Evolutionary conservation across 257 asterid species (phyloP).

Genomic region (Penstemon eatonii): DNA sequence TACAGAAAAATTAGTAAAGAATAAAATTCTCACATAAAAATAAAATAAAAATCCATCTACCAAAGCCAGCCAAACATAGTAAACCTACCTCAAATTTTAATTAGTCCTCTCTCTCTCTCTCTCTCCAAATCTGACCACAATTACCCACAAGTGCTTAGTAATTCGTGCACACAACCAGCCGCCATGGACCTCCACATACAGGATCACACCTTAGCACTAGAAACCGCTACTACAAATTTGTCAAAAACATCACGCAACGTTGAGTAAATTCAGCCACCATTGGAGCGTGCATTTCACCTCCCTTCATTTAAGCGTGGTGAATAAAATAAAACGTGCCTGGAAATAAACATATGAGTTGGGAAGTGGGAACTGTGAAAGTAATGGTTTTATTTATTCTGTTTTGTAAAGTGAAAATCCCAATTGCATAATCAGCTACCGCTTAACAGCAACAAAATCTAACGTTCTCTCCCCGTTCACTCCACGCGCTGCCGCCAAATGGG

Average conservation of each 20-base stretch:
- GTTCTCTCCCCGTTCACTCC: conserved; percentile 32
- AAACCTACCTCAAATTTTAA: not conserved
- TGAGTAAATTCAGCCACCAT: conserved; percentile 6
- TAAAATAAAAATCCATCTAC: too few species aligned
- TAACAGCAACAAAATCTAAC: conserved; percentile 50
- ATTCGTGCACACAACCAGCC: conserved; percentile 31
- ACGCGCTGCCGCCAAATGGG: conserved; percentile 53
- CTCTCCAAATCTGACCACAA: not conserved
- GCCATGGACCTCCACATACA: conserved; percentile 40
- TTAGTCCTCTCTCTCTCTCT: not conserved
- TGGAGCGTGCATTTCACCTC: conserved; percentile 33
- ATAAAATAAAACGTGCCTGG: too few species aligned
- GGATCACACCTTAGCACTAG: conserved; percentile 34
- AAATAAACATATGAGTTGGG: too few species aligned
- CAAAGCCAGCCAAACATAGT: too few species aligned
- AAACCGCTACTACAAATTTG: conserved; percentile 26
- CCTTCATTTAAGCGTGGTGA: conserved; percentile 30
- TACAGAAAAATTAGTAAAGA: too few species aligned
- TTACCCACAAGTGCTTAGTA: conserved; percentile 29
- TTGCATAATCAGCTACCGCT: conserved; percentile 31
- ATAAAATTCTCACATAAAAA: too few species aligned
- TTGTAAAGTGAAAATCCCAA: conserved; percentile 20
- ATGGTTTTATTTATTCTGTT: not conserved
- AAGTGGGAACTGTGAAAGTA: conserved; percentile 16
- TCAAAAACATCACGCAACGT: not conserved